These are phyloP conservation scores for Coemansia pectinata DNA, from an alignment of 192 early-diverging fungal species.

Conservation along the genomic window DNA sequence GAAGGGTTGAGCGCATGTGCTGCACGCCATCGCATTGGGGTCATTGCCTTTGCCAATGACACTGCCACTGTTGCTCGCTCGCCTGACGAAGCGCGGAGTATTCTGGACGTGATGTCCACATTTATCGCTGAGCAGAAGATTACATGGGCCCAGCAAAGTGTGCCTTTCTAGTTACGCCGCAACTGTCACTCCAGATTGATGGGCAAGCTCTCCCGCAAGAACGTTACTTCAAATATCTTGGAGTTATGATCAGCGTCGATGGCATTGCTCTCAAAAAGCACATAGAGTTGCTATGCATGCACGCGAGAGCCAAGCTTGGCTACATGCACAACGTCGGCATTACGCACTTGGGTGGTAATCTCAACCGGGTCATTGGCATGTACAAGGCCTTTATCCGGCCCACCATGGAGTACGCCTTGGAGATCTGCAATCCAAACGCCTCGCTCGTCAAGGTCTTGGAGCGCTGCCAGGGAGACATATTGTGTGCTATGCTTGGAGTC, in stretches of 20 bases:
- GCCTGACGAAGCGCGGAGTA: neutral
- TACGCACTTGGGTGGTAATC: neutral
- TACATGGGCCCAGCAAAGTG: conserved; percentile 6
- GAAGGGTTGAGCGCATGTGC: neutral
- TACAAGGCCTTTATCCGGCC: conserved; percentile 10
- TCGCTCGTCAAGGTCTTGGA: neutral
- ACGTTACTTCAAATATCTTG: neutral
- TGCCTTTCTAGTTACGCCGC: neutral
- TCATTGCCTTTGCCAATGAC: no score
- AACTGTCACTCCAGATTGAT: neutral
- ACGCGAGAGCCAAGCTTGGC: neutral
- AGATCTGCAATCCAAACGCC: conserved; percentile 2
- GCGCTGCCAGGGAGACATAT: neutral
- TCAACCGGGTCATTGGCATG: neutral
- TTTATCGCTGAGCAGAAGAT: no score
- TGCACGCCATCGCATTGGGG: neutral
- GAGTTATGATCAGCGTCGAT: neutral
- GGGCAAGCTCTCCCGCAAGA: neutral
- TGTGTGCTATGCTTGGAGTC: neutral
- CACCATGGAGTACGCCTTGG: conserved; percentile 8
- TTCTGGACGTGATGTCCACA: neutral
- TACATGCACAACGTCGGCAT: conserved; percentile 9
- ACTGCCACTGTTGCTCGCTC: no score
- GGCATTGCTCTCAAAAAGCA: neutral
- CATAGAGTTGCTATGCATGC: neutral